Percentiles rank a stretch among this genome's conserved stretches.
Conservation (phyloP, 208 protist species). For the Jaenimonas drosophilae region DNA sequence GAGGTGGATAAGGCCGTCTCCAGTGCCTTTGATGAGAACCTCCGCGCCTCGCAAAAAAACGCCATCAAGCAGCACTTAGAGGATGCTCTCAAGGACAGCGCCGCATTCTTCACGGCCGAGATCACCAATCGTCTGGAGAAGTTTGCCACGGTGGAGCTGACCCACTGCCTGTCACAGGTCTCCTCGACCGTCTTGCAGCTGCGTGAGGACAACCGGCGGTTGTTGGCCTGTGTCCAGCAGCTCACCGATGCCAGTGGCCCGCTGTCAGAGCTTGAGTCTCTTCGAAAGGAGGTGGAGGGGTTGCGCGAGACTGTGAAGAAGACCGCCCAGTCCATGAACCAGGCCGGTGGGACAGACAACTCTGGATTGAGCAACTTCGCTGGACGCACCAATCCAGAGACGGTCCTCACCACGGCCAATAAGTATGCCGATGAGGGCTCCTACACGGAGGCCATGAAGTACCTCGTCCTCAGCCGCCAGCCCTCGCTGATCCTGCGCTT, state of each 20-base stretch:
- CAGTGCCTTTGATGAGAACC: slow-evolving; percentile 26
- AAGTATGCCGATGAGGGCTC: slow-evolving; percentile 28
- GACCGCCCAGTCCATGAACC: too few relatives aligned
- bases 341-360: too few relatives aligned
- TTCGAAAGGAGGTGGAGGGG: too few relatives aligned
- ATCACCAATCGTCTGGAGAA: slow-evolving; percentile 32
- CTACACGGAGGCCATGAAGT: slow-evolving; percentile 25
- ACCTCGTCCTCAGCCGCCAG: slow-evolving; percentile 31
- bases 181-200: slow-evolving; percentile 34
- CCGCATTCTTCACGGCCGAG: slow-evolving; percentile 35
- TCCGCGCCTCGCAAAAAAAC: slow-evolving; percentile 44
- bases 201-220: slow-evolving; percentile 45
- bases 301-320: too few relatives aligned
- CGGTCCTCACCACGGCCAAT: slow-evolving; percentile 38
- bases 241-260: too few relatives aligned
- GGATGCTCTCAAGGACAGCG: slow-evolving; percentile 50
- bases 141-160: slow-evolving; percentile 44
- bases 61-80: slow-evolving; percentile 59
- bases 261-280: too few relatives aligned
- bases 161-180: slow-evolving; percentile 27
- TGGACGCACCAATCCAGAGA: slow-evolving; percentile 44
- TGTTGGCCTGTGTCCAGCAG: too few relatives aligned
- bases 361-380: too few relatives aligned
- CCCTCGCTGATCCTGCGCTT: too few relatives aligned
- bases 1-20: slow-evolving; percentile 62